phyloP scores from a whole-genome alignment of 1,139 yeast species.

The Diutina rugosa region DNA sequence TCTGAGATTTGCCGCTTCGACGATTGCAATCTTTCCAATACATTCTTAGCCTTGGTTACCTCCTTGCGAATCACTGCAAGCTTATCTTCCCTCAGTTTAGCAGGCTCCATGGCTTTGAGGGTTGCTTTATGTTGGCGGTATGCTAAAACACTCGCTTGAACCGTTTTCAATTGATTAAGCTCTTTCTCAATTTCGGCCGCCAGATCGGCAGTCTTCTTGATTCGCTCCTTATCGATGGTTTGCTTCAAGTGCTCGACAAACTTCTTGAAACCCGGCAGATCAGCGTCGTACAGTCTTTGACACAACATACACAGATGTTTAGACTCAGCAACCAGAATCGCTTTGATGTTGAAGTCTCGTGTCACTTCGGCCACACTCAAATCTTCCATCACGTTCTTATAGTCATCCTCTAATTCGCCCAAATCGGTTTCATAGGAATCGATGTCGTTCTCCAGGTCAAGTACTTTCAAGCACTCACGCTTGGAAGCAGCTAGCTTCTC shows the following conservation, averaged over 20 bases:
- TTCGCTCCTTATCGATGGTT: constrained; percentile 23
- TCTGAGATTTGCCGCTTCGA: constrained; percentile 21
- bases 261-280: constrained; percentile 12
- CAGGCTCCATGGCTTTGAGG: constrained; percentile 6
- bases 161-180: neutral
- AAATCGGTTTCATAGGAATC: constrained; percentile 35
- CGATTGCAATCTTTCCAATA: constrained; percentile 6
- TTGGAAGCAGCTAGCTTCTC: neutral
- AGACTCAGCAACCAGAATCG: constrained; percentile 45
- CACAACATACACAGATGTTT: constrained; percentile 54
- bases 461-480: neutral
- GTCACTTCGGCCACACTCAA: constrained; percentile 56
- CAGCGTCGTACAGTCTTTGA: constrained; percentile 41
- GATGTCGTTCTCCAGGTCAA: constrained; percentile 27
- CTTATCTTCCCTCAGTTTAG: neutral
- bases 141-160: neutral
- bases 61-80: constrained; percentile 1
- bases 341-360: constrained; percentile 47
- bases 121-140: constrained; percentile 10
- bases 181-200: constrained; percentile 5
- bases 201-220: constrained; percentile 10
- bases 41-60: constrained; percentile 5
- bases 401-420: constrained; percentile 43
- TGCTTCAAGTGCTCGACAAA: constrained; percentile 22
- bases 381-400: constrained; percentile 45